phyloP scores from a whole-genome alignment of 345 rosid species.

The Geranium rotundifolium region DNA sequence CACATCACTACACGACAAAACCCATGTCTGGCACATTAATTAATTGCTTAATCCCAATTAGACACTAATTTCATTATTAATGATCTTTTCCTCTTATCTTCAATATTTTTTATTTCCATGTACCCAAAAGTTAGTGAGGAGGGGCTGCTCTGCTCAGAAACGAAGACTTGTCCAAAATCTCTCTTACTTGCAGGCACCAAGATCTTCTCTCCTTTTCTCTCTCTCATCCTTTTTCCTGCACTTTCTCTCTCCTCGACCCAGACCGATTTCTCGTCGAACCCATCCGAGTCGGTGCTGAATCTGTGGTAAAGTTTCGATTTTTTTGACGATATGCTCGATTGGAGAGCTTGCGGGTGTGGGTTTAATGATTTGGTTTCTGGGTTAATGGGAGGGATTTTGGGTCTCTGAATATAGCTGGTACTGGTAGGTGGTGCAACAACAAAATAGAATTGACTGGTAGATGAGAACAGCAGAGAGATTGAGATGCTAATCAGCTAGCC shows the following conservation, averaged over 20 bases:
- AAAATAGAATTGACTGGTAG: slow-evolving; percentile 57
- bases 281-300: too few relatives aligned
- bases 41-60: background rate
- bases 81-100: slow-evolving; percentile 1
- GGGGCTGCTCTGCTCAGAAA: slow-evolving; percentile 4
- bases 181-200: slow-evolving; percentile 8
- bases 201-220: background rate
- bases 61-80: background rate
- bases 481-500: slow-evolving; percentile 26
- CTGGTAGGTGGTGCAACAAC: slow-evolving; percentile 34
- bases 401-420: slow-evolving; percentile 26
- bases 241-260: background rate
- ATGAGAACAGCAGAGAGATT: slow-evolving; percentile 19
- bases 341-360: slow-evolving; percentile 16
- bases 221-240: background rate
- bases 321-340: too few relatives aligned
- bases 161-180: slow-evolving; percentile 11
- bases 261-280: background rate
- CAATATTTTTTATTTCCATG: background rate
- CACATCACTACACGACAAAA: slow-evolving; percentile 38
- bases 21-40: background rate
- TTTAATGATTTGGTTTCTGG: slow-evolving; percentile 40
- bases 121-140: slow-evolving; percentile 11
- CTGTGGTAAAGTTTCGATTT: slow-evolving; percentile 7
- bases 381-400: slow-evolving; percentile 35